Conservation (phyloP, 495 filamentous ascomycete genomes). For the Aspergillus asperescens region DNA sequence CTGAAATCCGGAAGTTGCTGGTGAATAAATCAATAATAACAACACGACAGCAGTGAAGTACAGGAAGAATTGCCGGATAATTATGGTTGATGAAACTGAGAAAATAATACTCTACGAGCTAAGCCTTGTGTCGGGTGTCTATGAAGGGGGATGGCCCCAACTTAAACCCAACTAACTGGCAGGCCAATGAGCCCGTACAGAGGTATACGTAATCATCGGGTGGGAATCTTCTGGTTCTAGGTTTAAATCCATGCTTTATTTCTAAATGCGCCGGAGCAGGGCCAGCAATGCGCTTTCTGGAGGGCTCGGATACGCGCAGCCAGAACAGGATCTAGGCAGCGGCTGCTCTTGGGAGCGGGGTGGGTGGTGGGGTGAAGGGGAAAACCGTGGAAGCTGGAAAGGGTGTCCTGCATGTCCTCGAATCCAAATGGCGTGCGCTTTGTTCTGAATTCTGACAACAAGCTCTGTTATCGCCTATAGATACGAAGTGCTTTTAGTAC, state of each 20-base stretch:
- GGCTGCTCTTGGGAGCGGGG: not conserved
- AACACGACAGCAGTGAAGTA: too few species aligned
- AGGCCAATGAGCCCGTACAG: not conserved
- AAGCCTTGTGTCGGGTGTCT: too few species aligned
- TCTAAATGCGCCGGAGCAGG: not conserved
- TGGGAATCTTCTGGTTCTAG: not conserved
- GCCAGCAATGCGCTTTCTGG: not conserved
- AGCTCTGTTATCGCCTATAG: not conserved
- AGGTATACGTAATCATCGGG: not conserved
- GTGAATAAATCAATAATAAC: too few species aligned
- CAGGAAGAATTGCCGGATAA: not conserved
- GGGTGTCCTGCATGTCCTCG: not conserved
- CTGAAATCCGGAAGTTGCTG: too few species aligned
- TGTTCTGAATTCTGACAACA: not conserved
- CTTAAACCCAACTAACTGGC: not conserved
- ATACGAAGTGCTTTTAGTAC: too few species aligned
- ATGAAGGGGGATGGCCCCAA: not conserved
- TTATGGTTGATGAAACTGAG: not conserved
- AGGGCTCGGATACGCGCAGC: not conserved
- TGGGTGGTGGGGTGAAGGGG: slow-evolving; percentile 3
- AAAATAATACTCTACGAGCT: not conserved
- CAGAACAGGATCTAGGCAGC: not conserved
- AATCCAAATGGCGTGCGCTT: not conserved
- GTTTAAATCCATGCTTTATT: not conserved
- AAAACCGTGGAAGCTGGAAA: not conserved